Conservation (phyloP, 2,329 filamentous ascomycete species). For the Ampelomyces quisqualis region DNA sequence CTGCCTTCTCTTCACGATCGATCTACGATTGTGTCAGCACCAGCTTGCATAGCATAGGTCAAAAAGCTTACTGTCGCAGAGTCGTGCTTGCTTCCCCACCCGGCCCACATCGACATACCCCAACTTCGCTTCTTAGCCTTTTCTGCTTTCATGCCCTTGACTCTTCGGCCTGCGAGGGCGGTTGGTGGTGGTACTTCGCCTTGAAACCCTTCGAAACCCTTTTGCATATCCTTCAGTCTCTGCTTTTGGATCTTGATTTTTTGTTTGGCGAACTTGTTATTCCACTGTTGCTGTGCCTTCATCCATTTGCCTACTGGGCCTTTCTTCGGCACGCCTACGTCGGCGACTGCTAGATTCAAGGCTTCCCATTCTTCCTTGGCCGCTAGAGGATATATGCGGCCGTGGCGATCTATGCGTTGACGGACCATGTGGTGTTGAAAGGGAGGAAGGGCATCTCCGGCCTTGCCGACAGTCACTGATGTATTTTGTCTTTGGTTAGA, state of each 20-base stretch:
- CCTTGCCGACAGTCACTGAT: slow-evolving; percentile 65
- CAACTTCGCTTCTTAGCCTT: slow-evolving; percentile 66
- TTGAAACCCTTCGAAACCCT: slow-evolving; percentile 68
- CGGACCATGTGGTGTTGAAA: slow-evolving; percentile 91
- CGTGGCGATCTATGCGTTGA: slow-evolving; percentile 78
- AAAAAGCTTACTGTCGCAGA: slow-evolving; percentile 63
- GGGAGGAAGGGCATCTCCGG: slow-evolving; percentile 76
- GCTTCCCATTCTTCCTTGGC: slow-evolving; percentile 65
- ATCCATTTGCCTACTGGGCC: slow-evolving; percentile 84
- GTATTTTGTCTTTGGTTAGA: slow-evolving; percentile 13
- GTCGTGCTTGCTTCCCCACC: slow-evolving; percentile 89
- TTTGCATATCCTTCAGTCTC: slow-evolving; percentile 69
- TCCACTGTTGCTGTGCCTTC: slow-evolving; percentile 69
- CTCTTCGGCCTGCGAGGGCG: slow-evolving; percentile 72
- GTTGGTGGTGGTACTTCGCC: slow-evolving; percentile 81
- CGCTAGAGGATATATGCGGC: slow-evolving; percentile 68
- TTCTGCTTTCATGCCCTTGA: slow-evolving; percentile 49
- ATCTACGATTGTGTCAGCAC: slow-evolving; percentile 24
- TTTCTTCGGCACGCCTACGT: slow-evolving; percentile 78
- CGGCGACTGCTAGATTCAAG: slow-evolving; percentile 62
- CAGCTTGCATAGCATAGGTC: not conserved
- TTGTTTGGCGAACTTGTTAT: slow-evolving; percentile 67
- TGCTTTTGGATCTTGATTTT: slow-evolving; percentile 72
- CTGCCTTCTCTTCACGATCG: slow-evolving; percentile 36
- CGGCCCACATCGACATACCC: slow-evolving; percentile 78